Conservation (phyloP, 257 asterid species). For the Agastache rugosa region DNA sequence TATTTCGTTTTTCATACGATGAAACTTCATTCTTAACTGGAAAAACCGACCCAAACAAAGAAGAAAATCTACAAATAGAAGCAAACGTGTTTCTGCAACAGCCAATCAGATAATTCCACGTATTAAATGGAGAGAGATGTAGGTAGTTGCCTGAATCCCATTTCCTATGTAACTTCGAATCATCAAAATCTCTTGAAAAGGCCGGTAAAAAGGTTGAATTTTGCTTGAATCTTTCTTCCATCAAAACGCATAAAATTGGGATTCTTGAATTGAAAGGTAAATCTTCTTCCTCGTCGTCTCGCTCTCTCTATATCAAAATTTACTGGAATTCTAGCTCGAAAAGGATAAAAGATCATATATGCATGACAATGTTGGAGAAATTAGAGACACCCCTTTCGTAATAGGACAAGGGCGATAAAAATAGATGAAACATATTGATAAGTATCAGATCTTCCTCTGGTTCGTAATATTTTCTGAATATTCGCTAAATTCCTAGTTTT, state of each 20-base stretch:
- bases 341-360: not conserved
- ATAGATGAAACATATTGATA: too few relatives aligned
- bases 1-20: not conserved
- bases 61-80: conserved; percentile 18
- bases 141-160: not conserved
- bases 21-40: not conserved
- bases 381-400: conserved; percentile 28
- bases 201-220: conserved; percentile 21
- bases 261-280: conserved; percentile 27
- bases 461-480: too few relatives aligned
- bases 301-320: not conserved
- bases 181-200: conserved; percentile 18
- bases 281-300: conserved; percentile 22
- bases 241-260: not conserved
- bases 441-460: too few relatives aligned
- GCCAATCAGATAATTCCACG: conserved; percentile 41
- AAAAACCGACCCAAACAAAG: not conserved
- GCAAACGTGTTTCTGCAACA: not conserved
- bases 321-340: conserved; percentile 21
- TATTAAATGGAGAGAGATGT: not conserved
- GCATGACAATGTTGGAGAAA: conserved; percentile 21
- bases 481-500: too few relatives aligned
- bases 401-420: too few relatives aligned
- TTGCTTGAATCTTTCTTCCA: conserved; percentile 27
- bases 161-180: conserved; percentile 14